phyloP scores from a whole-genome alignment of 2,329 filamentous ascomycete species.

The Verticillium nubilum region DNA sequence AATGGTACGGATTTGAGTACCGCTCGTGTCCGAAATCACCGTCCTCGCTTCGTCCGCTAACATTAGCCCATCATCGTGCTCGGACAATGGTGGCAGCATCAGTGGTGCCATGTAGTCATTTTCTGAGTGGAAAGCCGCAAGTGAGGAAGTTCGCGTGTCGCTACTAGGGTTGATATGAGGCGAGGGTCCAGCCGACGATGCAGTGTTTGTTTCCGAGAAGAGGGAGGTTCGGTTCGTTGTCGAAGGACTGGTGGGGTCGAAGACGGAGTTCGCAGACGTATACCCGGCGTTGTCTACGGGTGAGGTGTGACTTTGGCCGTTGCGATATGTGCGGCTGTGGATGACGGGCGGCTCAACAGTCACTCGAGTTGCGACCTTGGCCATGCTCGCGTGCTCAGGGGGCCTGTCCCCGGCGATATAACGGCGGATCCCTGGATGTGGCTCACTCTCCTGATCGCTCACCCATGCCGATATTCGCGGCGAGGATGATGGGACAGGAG shows the following conservation, averaged over 20 bases:
- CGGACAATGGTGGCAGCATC: not conserved
- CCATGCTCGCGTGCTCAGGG: conserved; percentile 3
- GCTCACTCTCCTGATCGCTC: not conserved
- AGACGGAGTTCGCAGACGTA: not conserved
- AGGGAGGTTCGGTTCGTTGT: conserved; percentile 8
- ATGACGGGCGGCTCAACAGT: not conserved
- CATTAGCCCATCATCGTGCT: conserved; percentile 8
- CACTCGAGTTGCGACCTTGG: not conserved
- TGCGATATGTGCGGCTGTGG: not conserved
- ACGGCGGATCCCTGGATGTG: not conserved
- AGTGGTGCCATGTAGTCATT: not conserved
- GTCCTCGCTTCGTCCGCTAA: conserved; percentile 5
- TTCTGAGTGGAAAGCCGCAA: conserved; percentile 1
- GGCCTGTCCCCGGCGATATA: not conserved
- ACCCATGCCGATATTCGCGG: conserved; percentile 1
- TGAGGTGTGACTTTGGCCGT: not conserved
- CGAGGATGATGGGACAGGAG: not conserved
- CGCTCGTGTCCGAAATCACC: not conserved
- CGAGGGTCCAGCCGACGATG: not conserved
- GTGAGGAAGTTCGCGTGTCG: conserved; percentile 2
- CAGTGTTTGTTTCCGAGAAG: conserved; percentile 3
- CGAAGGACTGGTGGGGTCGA: conserved; percentile 5
- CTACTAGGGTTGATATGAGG: not conserved
- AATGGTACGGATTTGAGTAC: not conserved
- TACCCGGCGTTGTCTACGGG: not conserved